Conservation (phyloP, 2,329 filamentous ascomycete genomes). For the Penicillium nordicum region DNA sequence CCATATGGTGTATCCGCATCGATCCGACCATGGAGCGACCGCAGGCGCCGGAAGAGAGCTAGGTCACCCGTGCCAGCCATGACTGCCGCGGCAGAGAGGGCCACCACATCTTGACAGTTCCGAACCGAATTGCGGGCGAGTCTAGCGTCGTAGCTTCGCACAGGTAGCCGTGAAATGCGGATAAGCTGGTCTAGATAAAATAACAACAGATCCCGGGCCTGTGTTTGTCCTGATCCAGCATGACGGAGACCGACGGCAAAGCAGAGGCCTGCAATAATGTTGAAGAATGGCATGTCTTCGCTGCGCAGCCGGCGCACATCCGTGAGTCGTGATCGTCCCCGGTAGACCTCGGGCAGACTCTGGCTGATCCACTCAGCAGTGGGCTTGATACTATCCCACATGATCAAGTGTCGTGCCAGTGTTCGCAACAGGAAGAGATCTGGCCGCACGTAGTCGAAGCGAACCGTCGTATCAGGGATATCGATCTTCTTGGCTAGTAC, state of each 20-base stretch:
- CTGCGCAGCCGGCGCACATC: constrained; percentile 64
- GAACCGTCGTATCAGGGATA: constrained; percentile 80
- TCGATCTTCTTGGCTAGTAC: constrained; percentile 88
- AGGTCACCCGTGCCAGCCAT: constrained; percentile 97
- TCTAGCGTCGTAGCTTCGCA: constrained; percentile 72
- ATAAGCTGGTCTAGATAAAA: constrained; percentile 85
- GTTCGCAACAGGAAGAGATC: constrained; percentile 90
- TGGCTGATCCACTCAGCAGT: constrained; percentile 70
- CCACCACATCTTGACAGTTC: constrained; percentile 86
- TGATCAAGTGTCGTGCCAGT: constrained; percentile 82
- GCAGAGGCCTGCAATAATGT: constrained; percentile 84
- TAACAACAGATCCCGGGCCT: constrained; percentile 76
- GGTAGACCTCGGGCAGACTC: constrained; percentile 70
- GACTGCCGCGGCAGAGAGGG: constrained; percentile 76
- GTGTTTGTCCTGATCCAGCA: constrained; percentile 66
- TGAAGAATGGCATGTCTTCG: constrained; percentile 86
- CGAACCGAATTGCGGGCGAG: constrained; percentile 77
- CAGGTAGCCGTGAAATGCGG: constrained; percentile 65
- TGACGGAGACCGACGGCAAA: constrained; percentile 72
- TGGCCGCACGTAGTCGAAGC: constrained; percentile 93
- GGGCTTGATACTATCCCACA: constrained; percentile 81
- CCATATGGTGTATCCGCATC: constrained; percentile 84
- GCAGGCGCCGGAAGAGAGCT: constrained; percentile 75
- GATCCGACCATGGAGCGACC: constrained; percentile 81
- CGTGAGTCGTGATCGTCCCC: constrained; percentile 58